Conservation (phyloP, 2,329 filamentous ascomycete genomes). For the Aspergillus caelatus region DNA sequence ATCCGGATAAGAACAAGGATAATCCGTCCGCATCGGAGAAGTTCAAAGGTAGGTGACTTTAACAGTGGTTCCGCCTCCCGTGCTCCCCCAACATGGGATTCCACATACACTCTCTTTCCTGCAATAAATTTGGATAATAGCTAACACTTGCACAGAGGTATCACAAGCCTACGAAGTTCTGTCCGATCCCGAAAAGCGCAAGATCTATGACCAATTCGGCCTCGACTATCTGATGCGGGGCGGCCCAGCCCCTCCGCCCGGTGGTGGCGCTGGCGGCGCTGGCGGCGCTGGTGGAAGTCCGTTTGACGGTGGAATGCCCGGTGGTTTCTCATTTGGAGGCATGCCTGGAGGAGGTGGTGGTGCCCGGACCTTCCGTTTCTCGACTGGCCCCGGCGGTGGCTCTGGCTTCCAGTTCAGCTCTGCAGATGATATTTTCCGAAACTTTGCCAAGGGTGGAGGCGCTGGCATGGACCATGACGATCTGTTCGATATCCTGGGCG, state of each 20-base stretch:
- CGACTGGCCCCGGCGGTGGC: conserved; percentile 55
- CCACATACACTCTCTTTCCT: not conserved
- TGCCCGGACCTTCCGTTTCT: conserved; percentile 50
- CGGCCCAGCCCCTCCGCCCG: conserved; percentile 67
- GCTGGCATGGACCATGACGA: conserved; percentile 53
- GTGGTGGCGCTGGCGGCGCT: conserved; percentile 56
- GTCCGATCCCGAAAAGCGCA: conserved; percentile 94
- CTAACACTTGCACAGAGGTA: conserved; percentile 60
- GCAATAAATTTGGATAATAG: not conserved
- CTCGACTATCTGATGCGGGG: conserved; percentile 89
- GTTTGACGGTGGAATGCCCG: conserved; percentile 60
- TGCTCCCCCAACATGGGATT: not conserved
- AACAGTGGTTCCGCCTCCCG: conserved; percentile 5
- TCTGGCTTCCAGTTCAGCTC: conserved; percentile 80
- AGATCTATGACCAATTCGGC: conserved; percentile 91
- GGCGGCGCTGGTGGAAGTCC: conserved; percentile 59
- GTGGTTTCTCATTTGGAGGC: conserved; percentile 54
- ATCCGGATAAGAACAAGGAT: conserved; percentile 98
- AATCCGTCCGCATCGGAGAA: conserved; percentile 83
- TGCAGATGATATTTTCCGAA: conserved; percentile 79
- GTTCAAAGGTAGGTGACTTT: conserved; percentile 71
- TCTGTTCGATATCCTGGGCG: conserved; percentile 56
- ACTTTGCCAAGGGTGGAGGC: conserved; percentile 71
- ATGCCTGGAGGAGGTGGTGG: conserved; percentile 55
- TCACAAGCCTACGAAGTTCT: conserved; percentile 98